A percentile compares a stretch with the other conserved stretches of the same genome.
These are phyloP conservation scores for Lichina pygmaea DNA, from an alignment of 495 filamentous ascomycete genomes.

Conservation along the genomic window DNA sequence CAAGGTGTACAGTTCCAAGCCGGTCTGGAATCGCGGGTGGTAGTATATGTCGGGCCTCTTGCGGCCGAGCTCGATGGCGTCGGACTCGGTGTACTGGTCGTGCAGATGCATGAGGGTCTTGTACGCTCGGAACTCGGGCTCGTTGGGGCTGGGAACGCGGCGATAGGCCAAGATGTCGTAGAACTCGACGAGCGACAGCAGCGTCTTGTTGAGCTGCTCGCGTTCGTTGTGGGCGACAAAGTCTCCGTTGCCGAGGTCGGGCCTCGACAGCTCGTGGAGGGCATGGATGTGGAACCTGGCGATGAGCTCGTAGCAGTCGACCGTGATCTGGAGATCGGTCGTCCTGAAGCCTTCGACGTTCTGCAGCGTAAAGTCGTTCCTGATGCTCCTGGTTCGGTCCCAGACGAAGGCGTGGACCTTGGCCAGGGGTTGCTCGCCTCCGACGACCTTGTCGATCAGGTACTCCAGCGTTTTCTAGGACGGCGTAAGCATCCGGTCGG, in stretches of 20 bases:
- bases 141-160: slow-evolving; percentile 32
- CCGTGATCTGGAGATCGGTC: slow-evolving; percentile 33
- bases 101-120: slow-evolving; percentile 63
- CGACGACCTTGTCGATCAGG: slow-evolving; percentile 48
- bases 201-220: slow-evolving; percentile 71
- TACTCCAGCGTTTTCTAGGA: slow-evolving; percentile 43
- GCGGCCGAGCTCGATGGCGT: slow-evolving; percentile 44
- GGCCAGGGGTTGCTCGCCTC: slow-evolving; percentile 31
- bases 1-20: slow-evolving; percentile 37
- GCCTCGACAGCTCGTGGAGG: slow-evolving; percentile 52
- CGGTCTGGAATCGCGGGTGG: slow-evolving; percentile 31
- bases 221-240: slow-evolving; percentile 76
- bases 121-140: slow-evolving; percentile 76
- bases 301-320: slow-evolving; percentile 71
- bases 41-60: slow-evolving; percentile 15
- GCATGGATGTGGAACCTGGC: slow-evolving; percentile 76
- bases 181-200: slow-evolving; percentile 67
- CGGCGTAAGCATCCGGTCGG: not conserved
- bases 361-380: slow-evolving; percentile 86
- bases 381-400: slow-evolving; percentile 76
- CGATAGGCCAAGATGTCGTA: slow-evolving; percentile 48
- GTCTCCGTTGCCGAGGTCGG: slow-evolving; percentile 29
- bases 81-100: slow-evolving; percentile 46
- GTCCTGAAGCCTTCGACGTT: slow-evolving; percentile 32
- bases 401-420: slow-evolving; percentile 68